phyloP scores from a whole-genome alignment of 257 asterid genomes.

The Penstemon davidsonii region DNA sequence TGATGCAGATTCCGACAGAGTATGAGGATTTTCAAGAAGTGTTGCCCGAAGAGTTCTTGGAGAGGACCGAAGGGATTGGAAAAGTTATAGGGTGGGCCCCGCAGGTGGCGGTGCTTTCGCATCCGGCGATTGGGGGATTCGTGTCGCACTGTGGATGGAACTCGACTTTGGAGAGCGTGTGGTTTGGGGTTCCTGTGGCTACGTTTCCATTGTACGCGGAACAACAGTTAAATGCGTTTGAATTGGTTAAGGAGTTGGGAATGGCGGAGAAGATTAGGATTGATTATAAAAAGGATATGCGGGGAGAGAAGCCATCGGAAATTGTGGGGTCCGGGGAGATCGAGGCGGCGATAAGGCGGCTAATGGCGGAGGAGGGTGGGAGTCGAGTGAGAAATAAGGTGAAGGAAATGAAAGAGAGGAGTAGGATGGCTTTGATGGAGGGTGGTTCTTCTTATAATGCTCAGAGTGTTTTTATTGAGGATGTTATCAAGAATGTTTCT shows the following conservation, averaged over 20 bases:
- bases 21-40: constrained; percentile 31
- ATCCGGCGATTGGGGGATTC: constrained; percentile 51
- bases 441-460: too few relatives aligned
- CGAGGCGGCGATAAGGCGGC: constrained; percentile 34
- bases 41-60: constrained; percentile 48
- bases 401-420: too few relatives aligned
- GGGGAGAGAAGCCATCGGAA: constrained; percentile 6
- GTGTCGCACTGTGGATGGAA: constrained; percentile 63
- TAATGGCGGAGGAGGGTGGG: constrained; percentile 28
- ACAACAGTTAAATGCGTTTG: constrained; percentile 51
- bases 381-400: too few relatives aligned
- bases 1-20: constrained; percentile 16
- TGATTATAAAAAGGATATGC: constrained; percentile 29
- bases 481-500: too few relatives aligned
- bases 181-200: constrained; percentile 56
- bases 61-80: constrained; percentile 40
- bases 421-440: too few relatives aligned
- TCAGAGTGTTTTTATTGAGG: too few relatives aligned
- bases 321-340: constrained; percentile 42
- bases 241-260: constrained; percentile 41
- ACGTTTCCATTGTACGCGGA: constrained; percentile 47
- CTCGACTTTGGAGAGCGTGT: constrained; percentile 53
- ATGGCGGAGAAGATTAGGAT: constrained; percentile 40
- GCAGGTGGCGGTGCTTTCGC: constrained; percentile 45
- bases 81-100: constrained; percentile 58